Evolutionary conservation across 2,329 filamentous ascomycete genomes (phyloP), one percentile per base, ranked within the genome.

Genomic region (Xylariaceae sp.): DNA sequence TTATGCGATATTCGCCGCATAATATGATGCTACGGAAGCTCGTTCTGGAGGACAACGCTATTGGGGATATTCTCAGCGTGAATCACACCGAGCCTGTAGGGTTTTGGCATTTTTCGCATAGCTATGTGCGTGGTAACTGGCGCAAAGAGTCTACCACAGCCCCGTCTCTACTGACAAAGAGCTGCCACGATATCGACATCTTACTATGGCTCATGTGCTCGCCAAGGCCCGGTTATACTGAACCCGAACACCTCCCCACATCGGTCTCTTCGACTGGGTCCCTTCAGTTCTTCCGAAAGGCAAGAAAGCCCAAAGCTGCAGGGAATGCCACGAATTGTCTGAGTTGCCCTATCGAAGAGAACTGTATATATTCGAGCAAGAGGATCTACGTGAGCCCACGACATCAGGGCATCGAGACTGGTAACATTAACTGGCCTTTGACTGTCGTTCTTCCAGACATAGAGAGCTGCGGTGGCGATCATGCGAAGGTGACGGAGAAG

Each of bases 11-110:
- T 66, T 94, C 85, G 57, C 91, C 91, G 8, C 91, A 96, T 66
- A 97, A 97, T 63, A 85, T 89, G 66, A 70, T 92, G 45, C 74
- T 98, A 22, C 82, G 90, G 40, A 83, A 85, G 61, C 70, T 97
- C 14, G 74, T 97, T 5, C 75, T 90, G 1, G 76, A 86, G 53
- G 81, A 94, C 42, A 76, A 77, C 11, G 79, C 83, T 11, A 85
- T 98, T 59, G 93, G 93, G 6, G 86, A 96, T 44, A 74, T 96
- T 22, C 72, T 94, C 42, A 92, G 86, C 32, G 76, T 95, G 32
- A 87, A 94, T 52, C 93, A 97, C 66, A 93, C 88, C 0, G 93
- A 97, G 65, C 93, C 93, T 0, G 85, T 98, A 0, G 93, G 93
- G 1, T 95, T 86, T 83, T 97, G 90, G 88, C 93, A 97, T 64